Conservation (phyloP, 225 moss, liverwort and hornwort species). For the Marchantia paleacea region DNA sequence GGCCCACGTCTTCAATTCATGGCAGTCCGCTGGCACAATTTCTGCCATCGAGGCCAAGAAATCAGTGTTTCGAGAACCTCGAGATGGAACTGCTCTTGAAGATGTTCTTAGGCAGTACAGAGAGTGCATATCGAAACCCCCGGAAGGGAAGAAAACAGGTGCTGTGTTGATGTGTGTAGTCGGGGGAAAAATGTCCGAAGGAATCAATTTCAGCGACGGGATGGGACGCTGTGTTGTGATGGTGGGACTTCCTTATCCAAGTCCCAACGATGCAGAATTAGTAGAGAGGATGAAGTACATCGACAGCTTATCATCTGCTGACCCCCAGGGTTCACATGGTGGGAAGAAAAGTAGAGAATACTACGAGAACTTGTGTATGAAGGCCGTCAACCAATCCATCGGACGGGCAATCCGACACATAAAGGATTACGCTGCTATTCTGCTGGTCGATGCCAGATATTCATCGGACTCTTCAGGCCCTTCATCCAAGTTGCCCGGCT, state of each 20-base stretch:
- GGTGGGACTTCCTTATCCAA: slow-evolving; percentile 94
- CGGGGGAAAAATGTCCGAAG: slow-evolving; percentile 98
- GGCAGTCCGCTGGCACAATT: slow-evolving; percentile 64
- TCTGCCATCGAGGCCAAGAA: slow-evolving; percentile 70
- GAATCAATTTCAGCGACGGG: slow-evolving; percentile 95
- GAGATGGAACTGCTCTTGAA: slow-evolving; percentile 63
- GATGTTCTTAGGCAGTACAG: slow-evolving; percentile 50
- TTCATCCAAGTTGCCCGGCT: slow-evolving; percentile 75
- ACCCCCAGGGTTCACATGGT: slow-evolving; percentile 36
- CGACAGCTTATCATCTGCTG: slow-evolving; percentile 50
- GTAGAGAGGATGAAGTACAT: slow-evolving; percentile 89
- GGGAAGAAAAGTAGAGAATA: slow-evolving; percentile 78
- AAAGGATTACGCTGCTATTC: slow-evolving; percentile 86
- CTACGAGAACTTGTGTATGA: slow-evolving; percentile 98
- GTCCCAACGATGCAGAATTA: slow-evolving; percentile 84
- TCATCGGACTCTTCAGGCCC: slow-evolving; percentile 57
- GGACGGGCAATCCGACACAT: slow-evolving; percentile 94
- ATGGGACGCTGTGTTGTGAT: slow-evolving; percentile 98
- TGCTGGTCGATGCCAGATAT: slow-evolving; percentile 86
- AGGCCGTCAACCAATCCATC: slow-evolving; percentile 95
- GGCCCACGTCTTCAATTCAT: slow-evolving; percentile 72
- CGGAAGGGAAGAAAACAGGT: slow-evolving; percentile 51
- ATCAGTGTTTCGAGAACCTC: slow-evolving; percentile 78
- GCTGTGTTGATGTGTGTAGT: slow-evolving; percentile 93
- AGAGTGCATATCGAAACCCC: slow-evolving; percentile 49